Base-by-base conservation (phyloP, 2,329 filamentous ascomycete species). In the Mycosphaerella sp. region DNA sequence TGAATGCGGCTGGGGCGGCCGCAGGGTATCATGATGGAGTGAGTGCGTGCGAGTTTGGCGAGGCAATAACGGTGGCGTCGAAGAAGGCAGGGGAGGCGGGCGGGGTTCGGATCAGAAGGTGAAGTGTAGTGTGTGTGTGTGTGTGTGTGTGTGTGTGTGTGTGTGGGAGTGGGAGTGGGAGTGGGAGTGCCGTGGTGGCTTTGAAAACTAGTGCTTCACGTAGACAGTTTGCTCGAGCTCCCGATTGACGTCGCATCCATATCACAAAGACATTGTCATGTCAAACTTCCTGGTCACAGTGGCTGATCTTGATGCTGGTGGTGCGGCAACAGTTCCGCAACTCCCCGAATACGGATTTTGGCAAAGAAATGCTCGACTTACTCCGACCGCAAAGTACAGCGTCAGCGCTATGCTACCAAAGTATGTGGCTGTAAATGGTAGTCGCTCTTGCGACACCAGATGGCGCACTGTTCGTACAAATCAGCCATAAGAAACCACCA, bases 371-470 rank as follows among this genome's bases (percentile, higher is more conserved):
- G 41, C 41, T 56, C 46, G 55, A 86, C 89, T 82, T 80, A 96
- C 92, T 67, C 90, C 90, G 64, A 96, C 77, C 53, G 91, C 86
- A 73, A 95, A 96, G 72, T 92, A 95, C 26, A 97, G 78, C 9
- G 93, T 97, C 68, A 97, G 74, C 44, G 77, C 81, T 67, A 97
- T 95, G 59, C 89, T 93, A 48, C 91, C 90, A 76, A 97, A 95
- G 77, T 97, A 97, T 57, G 89, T 87, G 43, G 86, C 87, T 31
- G 92, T 96, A 70, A 97, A 97, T 3, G 93, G 93, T 58, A 97
- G 76, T 64, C 93, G 83, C 65, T 89, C 80, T 51, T 85, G 82
- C 53, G 92, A 97, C 53, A 90, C 75, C 60, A 97, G 80, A 74
- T 98, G 93, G 66, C 84, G 84, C 57, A 84, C 75, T 78, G 59